Percentiles rank a stretch among this genome's conserved stretches.
Conservation (phyloP, 2,329 filamentous ascomycete genomes). For the Thelonectria blattea region DNA sequence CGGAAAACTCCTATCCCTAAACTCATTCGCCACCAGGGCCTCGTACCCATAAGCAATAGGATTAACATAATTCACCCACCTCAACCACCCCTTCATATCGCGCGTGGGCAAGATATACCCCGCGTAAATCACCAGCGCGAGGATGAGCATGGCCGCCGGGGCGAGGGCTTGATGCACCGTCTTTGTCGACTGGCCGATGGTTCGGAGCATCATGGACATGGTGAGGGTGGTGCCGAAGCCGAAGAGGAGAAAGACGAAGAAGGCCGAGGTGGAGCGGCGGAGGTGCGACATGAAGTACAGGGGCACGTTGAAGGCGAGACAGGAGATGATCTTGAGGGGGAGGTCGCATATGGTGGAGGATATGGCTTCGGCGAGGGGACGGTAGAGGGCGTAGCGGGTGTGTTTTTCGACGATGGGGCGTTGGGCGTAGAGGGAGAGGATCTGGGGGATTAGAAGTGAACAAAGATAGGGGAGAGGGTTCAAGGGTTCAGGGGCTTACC, state of each 20-base stretch:
- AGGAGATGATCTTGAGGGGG: constrained; percentile 47
- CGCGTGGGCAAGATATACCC: constrained; percentile 53
- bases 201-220: constrained; percentile 52
- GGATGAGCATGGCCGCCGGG: constrained; percentile 45
- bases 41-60: constrained; percentile 60
- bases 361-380: constrained; percentile 40
- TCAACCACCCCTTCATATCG: constrained; percentile 23
- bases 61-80: constrained; percentile 69
- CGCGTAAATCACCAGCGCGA: constrained; percentile 45
- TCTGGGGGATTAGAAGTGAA: constrained; percentile 43
- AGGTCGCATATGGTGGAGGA: constrained; percentile 47
- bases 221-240: constrained; percentile 45
- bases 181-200: constrained; percentile 49
- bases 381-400: constrained; percentile 43
- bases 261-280: constrained; percentile 49
- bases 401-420: constrained; percentile 45
- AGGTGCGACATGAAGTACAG: constrained; percentile 57
- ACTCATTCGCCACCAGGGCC: constrained; percentile 25
- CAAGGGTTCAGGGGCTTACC: constrained; percentile 22
- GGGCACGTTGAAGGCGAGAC: constrained; percentile 50
- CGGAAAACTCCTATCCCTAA: constrained; percentile 16
- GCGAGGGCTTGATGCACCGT: constrained; percentile 55
- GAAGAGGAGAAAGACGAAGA: constrained; percentile 54
- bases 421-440: constrained; percentile 41
- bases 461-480: too few relatives aligned